phyloP scores from a whole-genome alignment of 2,329 filamentous ascomycete species.

The Arachnomyces sp. region DNA sequence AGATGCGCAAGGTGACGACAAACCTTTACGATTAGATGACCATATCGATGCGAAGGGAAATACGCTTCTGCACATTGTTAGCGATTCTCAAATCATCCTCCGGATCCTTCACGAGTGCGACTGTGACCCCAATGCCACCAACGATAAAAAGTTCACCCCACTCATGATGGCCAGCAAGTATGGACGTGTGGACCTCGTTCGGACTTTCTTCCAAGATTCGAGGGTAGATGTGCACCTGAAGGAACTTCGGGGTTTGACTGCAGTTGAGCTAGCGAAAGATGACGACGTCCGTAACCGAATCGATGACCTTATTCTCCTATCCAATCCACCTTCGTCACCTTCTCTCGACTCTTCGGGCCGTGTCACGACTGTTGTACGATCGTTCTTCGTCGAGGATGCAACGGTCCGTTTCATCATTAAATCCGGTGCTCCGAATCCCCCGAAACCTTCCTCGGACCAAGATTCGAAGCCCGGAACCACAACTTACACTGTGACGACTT shows the following conservation, averaged over 20 bases:
- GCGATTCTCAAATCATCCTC: constrained; percentile 68
- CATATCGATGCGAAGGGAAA: constrained; percentile 92
- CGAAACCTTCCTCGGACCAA: constrained; percentile 30
- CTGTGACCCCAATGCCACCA: constrained; percentile 90
- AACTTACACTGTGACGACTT: constrained; percentile 85
- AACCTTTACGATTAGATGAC: constrained; percentile 81
- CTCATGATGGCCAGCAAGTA: constrained; percentile 99
- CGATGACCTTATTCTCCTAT: constrained; percentile 83
- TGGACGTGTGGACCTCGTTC: constrained; percentile 85
- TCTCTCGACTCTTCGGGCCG: constrained; percentile 62
- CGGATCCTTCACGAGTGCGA: constrained; percentile 77
- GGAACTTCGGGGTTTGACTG: constrained; percentile 81
- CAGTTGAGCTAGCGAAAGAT: constrained; percentile 93
- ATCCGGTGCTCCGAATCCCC: constrained; percentile 66
- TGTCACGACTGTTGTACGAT: constrained; percentile 86
- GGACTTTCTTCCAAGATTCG: constrained; percentile 77
- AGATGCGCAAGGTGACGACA: constrained; percentile 64
- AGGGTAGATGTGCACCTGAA: constrained; percentile 77
- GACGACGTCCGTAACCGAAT: constrained; percentile 96
- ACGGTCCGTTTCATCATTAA: constrained; percentile 90
- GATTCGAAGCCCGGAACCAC: constrained; percentile 44
- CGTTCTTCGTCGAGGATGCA: constrained; percentile 95
- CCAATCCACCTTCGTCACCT: constrained; percentile 44
- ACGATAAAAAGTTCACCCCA: constrained; percentile 90
- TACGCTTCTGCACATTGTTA: constrained; percentile 90